phyloP scores from a whole-genome alignment of 805 yeast genomes.

The Candida nemodendra region DNA sequence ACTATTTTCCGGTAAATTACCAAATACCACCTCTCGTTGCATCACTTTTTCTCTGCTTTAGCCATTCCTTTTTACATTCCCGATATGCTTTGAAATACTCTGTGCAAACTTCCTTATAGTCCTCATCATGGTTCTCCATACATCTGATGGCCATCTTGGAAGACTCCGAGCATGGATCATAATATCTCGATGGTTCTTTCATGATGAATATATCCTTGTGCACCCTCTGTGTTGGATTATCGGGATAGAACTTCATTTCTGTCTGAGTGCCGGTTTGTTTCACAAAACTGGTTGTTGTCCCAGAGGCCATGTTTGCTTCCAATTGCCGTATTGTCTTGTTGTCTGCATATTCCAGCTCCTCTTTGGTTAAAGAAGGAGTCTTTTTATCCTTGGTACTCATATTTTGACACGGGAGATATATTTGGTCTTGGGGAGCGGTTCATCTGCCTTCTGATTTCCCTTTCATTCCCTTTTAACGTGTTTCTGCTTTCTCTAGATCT shows the following conservation, averaged over 20 bases:
- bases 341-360: constrained; percentile 22
- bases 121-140: constrained; percentile 73
- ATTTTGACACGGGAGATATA: too few relatives aligned
- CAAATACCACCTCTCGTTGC: constrained; percentile 30
- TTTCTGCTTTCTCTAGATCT: too few relatives aligned
- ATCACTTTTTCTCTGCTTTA: constrained; percentile 33
- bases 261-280: constrained; percentile 44
- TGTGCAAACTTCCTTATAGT: constrained; percentile 59
- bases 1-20: constrained; percentile 16
- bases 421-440: too few relatives aligned
- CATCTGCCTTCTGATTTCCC: too few relatives aligned
- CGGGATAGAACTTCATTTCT: constrained; percentile 76
- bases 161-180: constrained; percentile 91
- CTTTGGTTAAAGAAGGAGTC: constrained; percentile 9
- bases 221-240: constrained; percentile 70
- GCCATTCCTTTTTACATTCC: constrained; percentile 85
- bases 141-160: constrained; percentile 85
- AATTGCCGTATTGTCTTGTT: constrained; percentile 27
- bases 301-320: constrained; percentile 27
- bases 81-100: constrained; percentile 91
- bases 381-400: constrained; percentile 1
- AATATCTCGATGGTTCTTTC: constrained; percentile 80
- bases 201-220: constrained; percentile 68
- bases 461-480: too few relatives aligned
- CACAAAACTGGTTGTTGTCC: constrained; percentile 49